Evolutionary conservation across 2,329 filamentous ascomycete genomes (phyloP).

Genomic region (Xylariaceae sp.): DNA sequence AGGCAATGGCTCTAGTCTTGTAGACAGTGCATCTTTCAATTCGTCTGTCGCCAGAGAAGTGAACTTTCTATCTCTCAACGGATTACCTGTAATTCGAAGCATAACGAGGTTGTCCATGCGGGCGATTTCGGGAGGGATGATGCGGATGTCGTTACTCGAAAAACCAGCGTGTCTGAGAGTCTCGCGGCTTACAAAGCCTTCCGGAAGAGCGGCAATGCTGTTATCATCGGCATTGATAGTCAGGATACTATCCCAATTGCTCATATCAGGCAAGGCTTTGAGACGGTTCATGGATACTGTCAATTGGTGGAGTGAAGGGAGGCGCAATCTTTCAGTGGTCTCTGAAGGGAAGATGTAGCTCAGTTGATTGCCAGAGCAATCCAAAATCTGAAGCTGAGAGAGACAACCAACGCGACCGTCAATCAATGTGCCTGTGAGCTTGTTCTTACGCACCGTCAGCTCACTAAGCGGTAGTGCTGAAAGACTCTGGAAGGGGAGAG

Average conservation of each 20-base stretch:
- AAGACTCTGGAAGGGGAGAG: slow-evolving; percentile 68
- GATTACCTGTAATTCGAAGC: slow-evolving; percentile 83
- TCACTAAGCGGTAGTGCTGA: slow-evolving; percentile 69
- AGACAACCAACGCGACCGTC: slow-evolving; percentile 57
- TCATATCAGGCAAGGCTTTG: slow-evolving; percentile 67
- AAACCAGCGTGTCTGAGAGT: slow-evolving; percentile 77
- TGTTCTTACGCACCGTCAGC: slow-evolving; percentile 74
- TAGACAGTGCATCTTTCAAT: slow-evolving; percentile 70
- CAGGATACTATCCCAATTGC: slow-evolving; percentile 69
- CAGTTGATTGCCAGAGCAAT: slow-evolving; percentile 75
- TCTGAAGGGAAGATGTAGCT: slow-evolving; percentile 46
- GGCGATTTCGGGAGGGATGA: slow-evolving; percentile 72
- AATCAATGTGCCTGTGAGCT: slow-evolving; percentile 70
- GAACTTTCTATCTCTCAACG: slow-evolving; percentile 83
- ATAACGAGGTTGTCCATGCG: slow-evolving; percentile 75
- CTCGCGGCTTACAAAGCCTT: slow-evolving; percentile 66
- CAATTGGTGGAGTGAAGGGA: slow-evolving; percentile 72
- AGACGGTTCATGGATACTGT: slow-evolving; percentile 81
- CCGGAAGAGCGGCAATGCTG: slow-evolving; percentile 70
- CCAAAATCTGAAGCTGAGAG: slow-evolving; percentile 67
- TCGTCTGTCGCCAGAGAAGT: slow-evolving; percentile 76
- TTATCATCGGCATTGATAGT: slow-evolving; percentile 82
- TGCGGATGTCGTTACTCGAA: slow-evolving; percentile 77
- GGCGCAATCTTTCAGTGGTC: slow-evolving; percentile 45
- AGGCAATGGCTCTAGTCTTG: slow-evolving; percentile 60